Conservation (phyloP, 1,284 basidiomycete species). For the Austropuccinia psidii region DNA sequence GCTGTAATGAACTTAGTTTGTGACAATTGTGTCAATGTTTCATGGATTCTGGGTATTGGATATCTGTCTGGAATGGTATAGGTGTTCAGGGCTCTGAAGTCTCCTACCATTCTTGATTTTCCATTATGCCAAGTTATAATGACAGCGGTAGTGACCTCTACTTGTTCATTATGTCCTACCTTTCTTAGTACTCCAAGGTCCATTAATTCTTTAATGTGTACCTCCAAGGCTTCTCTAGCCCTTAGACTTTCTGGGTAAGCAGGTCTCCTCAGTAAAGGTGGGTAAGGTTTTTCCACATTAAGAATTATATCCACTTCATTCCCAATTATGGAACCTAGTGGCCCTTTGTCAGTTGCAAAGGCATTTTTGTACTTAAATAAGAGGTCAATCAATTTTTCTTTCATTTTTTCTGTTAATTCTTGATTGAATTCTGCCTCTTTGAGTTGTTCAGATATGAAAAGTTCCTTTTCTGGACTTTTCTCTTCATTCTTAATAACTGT, state of each 20-base stretch:
- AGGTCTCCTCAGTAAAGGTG: background rate
- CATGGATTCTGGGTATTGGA: background rate
- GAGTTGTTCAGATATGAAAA: no score
- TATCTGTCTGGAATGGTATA: slow-evolving; percentile 18
- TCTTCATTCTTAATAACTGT: no score
- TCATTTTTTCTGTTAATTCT: no score
- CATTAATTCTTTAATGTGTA: background rate
- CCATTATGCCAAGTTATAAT: slow-evolving; percentile 8
- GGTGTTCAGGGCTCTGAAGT: background rate
- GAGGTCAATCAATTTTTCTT: background rate
- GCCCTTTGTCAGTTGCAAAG: background rate
- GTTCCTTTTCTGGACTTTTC: no score
- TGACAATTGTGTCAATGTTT: background rate
- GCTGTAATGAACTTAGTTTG: background rate
- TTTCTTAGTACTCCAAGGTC: background rate
- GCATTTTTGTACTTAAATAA: background rate
- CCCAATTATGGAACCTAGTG: background rate
- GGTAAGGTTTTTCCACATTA: slow-evolving; percentile 6
- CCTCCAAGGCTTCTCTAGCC: background rate
- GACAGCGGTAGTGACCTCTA: slow-evolving; percentile 2
- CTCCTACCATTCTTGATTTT: background rate
- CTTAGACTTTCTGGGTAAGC: slow-evolving; percentile 11
- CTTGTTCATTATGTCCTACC: background rate
- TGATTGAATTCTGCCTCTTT: no score
- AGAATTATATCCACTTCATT: slow-evolving; percentile 7